Conservation (phyloP, 2,329 filamentous ascomycete species). For the Colletotrichum sp. region DNA sequence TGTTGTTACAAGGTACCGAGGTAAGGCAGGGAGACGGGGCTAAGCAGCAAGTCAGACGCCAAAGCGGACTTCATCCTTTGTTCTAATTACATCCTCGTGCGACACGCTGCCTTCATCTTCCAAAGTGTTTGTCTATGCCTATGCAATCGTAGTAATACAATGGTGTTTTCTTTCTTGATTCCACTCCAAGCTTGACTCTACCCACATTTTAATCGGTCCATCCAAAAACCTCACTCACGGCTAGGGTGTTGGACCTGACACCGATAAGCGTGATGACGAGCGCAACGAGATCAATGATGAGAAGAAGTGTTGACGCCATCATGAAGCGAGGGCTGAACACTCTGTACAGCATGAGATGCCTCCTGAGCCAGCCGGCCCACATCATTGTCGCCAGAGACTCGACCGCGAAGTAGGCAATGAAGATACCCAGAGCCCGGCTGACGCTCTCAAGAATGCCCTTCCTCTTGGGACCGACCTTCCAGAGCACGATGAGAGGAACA, state of each 20-base stretch:
- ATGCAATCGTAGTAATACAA: neutral
- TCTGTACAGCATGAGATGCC: slow-evolving; percentile 95
- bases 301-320: slow-evolving; percentile 73
- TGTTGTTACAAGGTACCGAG: neutral
- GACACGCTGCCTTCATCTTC: neutral
- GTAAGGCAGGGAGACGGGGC: slow-evolving; percentile 1
- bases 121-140: neutral
- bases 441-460: slow-evolving; percentile 72
- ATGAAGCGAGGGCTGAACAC: slow-evolving; percentile 94
- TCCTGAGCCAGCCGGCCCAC: slow-evolving; percentile 85
- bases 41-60: slow-evolving; percentile 5
- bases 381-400: slow-evolving; percentile 85
- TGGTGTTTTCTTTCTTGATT: neutral
- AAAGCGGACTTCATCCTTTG: slow-evolving; percentile 13
- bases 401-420: slow-evolving; percentile 82
- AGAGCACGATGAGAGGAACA: slow-evolving; percentile 82
- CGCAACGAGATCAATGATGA: slow-evolving; percentile 79
- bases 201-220: slow-evolving; percentile 57
- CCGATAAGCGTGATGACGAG: slow-evolving; percentile 76
- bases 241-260: slow-evolving; percentile 76
- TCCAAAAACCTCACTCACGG: slow-evolving; percentile 88
- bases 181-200: neutral
- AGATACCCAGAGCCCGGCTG: slow-evolving; percentile 73
- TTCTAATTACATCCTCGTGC: neutral
- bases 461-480: slow-evolving; percentile 85